Evolutionary conservation across 2,329 filamentous ascomycete species (phyloP).

Genomic region (Fusarium xyrophilum): DNA sequence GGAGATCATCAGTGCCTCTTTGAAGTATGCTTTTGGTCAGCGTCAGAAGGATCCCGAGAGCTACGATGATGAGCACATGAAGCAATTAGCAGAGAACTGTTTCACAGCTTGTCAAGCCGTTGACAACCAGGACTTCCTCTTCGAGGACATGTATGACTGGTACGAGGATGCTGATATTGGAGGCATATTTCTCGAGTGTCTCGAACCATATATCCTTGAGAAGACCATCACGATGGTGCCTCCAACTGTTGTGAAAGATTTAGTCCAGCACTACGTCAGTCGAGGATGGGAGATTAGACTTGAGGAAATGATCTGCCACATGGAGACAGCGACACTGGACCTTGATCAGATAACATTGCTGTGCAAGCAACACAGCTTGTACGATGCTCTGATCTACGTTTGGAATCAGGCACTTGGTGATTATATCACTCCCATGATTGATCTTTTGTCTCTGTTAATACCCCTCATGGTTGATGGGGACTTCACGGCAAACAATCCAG

Average conservation of each 20-base stretch:
- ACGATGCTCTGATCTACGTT: conserved; percentile 94
- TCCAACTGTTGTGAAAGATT: conserved; percentile 81
- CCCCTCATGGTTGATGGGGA: conserved; percentile 65
- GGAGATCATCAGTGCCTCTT: conserved; percentile 90
- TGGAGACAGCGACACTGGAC: conserved; percentile 90
- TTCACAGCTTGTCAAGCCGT: conserved; percentile 84
- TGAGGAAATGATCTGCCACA: conserved; percentile 93
- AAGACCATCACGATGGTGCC: conserved; percentile 77
- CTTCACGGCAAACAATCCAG: conserved; percentile 60
- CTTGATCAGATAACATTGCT: conserved; percentile 90
- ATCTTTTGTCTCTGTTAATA: conserved; percentile 75
- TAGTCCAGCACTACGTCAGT: conserved; percentile 81
- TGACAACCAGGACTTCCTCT: conserved; percentile 80
- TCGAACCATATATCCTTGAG: conserved; percentile 88
- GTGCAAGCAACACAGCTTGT: conserved; percentile 90
- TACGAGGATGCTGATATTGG: conserved; percentile 79
- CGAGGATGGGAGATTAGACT: conserved; percentile 78
- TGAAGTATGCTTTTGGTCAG: conserved; percentile 85
- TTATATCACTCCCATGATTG: conserved; percentile 88
- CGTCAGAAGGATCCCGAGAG: conserved; percentile 57
- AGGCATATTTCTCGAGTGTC: conserved; percentile 82
- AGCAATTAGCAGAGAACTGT: conserved; percentile 80
- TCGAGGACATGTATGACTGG: conserved; percentile 88
- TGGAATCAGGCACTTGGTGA: conserved; percentile 93
- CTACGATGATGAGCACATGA: conserved; percentile 66